Evolutionary conservation across 1,139 yeast species (phyloP), one percentile per base, ranked within the genome.

Genomic region (Candida albicans): DNA sequence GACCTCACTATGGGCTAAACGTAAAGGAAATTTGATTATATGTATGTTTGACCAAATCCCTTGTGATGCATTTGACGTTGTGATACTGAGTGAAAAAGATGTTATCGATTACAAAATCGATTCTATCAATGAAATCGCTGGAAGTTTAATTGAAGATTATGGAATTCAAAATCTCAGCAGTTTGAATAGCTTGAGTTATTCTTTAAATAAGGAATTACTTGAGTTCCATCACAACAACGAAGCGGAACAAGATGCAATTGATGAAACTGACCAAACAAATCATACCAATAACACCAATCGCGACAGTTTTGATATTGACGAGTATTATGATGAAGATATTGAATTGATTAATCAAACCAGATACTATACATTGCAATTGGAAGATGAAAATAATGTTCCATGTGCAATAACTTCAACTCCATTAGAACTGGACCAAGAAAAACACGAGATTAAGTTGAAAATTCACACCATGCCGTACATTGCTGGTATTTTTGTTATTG

Each of bases 11-110:
- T 91, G 97, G 96, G 95, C 95, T 0, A 90, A 89, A 57, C 73
- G 80, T 46, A 82, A 82, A 52, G 83, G 84, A 2, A 81, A 79
- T 42, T 67, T 87, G 47, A 76, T 90, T 42, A 85, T 89, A 37
- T 84, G 95, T 69, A 89, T 88, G 69, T 83, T 91, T 59, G 96
- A 90, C 55, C 95, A 88, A 58, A 87, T 88, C 29, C 87, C 88
- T 1, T 85, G 95, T 60, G 95, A 87, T 62, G 84, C 87, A 4
- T 77, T 87, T 48, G 88, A 84, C 55, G 65, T 87, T 8, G 68
- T 77, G 14, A 65, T 82, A 29, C 72, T 68, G 61, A 60, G 68
- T 31, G 57, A 55, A n/a, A 53, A 52, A 14, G 62, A 52, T 2
- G 40, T 44, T 1, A 27, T 35, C 2, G 49, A 35, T 4, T 70